phyloP scores from a whole-genome alignment of 1,139 yeast species.

The Debaryomyces fabryi region DNA sequence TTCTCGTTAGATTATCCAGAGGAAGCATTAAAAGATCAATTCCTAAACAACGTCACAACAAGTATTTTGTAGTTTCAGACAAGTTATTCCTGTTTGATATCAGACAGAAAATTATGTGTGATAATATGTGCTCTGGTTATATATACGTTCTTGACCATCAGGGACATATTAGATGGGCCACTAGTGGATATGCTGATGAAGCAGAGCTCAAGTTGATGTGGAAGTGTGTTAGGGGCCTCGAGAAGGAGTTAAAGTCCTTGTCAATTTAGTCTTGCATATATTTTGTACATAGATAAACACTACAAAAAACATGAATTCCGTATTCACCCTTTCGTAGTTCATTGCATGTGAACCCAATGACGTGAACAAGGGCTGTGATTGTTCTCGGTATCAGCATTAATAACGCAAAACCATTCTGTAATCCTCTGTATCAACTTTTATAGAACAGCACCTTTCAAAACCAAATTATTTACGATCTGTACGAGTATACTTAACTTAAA shows the following conservation, averaged over 20 bases:
- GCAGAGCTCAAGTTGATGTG: conserved; percentile 66
- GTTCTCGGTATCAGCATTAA: too few species aligned
- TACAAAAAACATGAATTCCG: too few species aligned
- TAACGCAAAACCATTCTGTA: too few species aligned
- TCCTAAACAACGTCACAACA: conserved; percentile 55
- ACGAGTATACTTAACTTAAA: too few species aligned
- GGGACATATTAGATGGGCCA: conserved; percentile 87
- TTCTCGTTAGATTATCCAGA: conserved; percentile 58
- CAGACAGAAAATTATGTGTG: conserved; percentile 63
- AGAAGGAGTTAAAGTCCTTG: conserved; percentile 28
- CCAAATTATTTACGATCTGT: too few species aligned
- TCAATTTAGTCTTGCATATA: conserved; percentile 5
- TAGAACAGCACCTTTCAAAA: too few species aligned
- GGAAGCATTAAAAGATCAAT: conserved; percentile 43
- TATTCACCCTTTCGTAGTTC: too few species aligned
- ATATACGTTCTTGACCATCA: conserved; percentile 73
- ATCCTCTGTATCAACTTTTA: too few species aligned
- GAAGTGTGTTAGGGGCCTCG: conserved; percentile 63
- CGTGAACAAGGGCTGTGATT: too few species aligned
- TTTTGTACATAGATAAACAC: conserved; percentile 6
- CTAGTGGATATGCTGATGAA: conserved; percentile 75
- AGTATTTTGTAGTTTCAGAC: conserved; percentile 66
- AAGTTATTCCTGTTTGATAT: conserved; percentile 60
- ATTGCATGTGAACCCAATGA: background rate
- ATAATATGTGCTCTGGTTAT: conserved; percentile 83